Base-by-base conservation (phyloP, 78 protist genomes). In the Chrysochromulina tobinii region DNA sequence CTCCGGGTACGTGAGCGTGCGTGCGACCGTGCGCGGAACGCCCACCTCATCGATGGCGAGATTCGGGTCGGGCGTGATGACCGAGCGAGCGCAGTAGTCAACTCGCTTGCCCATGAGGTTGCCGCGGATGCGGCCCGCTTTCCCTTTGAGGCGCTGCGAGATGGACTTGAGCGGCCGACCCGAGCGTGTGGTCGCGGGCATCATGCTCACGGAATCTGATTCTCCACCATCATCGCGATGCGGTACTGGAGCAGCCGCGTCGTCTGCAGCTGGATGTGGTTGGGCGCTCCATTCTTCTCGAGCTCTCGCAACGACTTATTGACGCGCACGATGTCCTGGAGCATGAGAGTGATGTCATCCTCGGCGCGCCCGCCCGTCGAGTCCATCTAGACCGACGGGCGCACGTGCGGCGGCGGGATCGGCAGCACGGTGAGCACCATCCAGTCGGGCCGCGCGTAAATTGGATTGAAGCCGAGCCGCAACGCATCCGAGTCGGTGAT, bases 21-120 rank as follows among this genome's bases (percentile, higher is more conserved):
- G 79, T 1, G 99, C 99, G n/a, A 99, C 94, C 7, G 99, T 96
- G 17, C 94, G 88, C 21, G 99, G 99, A 15, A 99, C 99, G 57
- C 99, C 99, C 51, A 98, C 99, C 73, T 98, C 95, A 87, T 98
- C 99, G 27, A 98, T 93, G 57, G 91, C 81, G 27, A 99, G 93
- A 87, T 95, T 96, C 7, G 99, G 99, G 92, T 99, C 99, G 88
- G 38, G 23, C 14, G 99, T 98, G 96, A 99, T 99, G 94, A 99
- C 99, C 0, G 99, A 99, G 25, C 99, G 97, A 18, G 99, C 99
- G 4, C 97, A 93, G 92, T 98, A 99, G 89, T 99, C 99, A 25
- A 97, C 99, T 64, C 99, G 99, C 93, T 99, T 99, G 54, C 99
- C 99, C 99, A 99, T 99, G 57, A 99, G 95, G 93, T 99, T 98